phyloP scores from a whole-genome alignment of 2,329 filamentous ascomycete genomes.

The Claviceps pusilla region DNA sequence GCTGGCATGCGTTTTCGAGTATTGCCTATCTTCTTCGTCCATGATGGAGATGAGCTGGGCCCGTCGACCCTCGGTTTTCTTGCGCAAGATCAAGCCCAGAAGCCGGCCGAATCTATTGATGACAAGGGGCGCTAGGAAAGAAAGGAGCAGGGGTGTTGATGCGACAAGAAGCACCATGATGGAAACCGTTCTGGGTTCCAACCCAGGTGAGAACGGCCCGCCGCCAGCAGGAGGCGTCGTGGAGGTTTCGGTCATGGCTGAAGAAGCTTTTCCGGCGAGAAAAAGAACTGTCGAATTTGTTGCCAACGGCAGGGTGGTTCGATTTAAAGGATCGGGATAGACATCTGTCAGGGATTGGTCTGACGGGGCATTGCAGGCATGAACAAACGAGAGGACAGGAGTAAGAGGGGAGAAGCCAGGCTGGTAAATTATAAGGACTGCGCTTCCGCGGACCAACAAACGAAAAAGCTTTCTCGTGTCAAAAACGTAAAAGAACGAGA shows the following conservation, averaged over 20 bases:
- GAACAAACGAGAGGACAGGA: not conserved
- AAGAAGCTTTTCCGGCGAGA: not conserved
- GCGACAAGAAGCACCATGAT: constrained; percentile 12
- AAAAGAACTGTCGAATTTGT: not conserved
- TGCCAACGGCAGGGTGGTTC: not conserved
- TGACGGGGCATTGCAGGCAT: not conserved
- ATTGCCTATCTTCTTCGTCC: constrained; percentile 29
- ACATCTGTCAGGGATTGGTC: not conserved
- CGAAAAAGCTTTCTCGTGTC: not conserved
- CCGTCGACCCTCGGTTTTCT: constrained; percentile 47
- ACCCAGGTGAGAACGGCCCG: constrained; percentile 15
- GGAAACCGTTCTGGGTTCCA: constrained; percentile 14
- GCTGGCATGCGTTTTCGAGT: constrained; percentile 18
- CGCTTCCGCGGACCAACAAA: not conserved
- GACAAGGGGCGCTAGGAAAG: constrained; percentile 15
- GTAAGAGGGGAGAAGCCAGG: not conserved
- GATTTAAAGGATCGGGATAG: not conserved
- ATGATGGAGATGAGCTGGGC: constrained; percentile 40
- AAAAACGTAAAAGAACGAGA: not conserved
- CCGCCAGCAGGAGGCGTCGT: constrained; percentile 12
- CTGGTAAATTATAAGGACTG: not conserved
- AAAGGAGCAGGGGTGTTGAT: constrained; percentile 9
- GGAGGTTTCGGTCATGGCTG: constrained; percentile 15
- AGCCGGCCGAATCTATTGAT: constrained; percentile 22
- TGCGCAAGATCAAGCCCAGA: constrained; percentile 46